Evolutionary conservation across 352 stramenopile species (phyloP).

Genomic region (Pelagophyceae sp.): DNA sequence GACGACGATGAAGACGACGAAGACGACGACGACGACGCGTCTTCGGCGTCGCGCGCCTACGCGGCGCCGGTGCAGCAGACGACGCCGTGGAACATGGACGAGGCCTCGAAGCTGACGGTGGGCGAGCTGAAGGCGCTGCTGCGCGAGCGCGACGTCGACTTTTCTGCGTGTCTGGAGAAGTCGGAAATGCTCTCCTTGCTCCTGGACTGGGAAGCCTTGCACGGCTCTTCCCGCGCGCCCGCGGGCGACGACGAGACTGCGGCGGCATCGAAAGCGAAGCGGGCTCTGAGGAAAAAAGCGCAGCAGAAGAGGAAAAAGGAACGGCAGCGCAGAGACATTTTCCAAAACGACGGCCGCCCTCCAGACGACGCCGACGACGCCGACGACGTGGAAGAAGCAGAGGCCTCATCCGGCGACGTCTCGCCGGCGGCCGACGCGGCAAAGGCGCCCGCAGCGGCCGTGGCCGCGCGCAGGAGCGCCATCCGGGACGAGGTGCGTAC

Average conservation of each 20-base stretch:
- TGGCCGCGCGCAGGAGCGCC: no score
- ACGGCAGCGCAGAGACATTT: background rate
- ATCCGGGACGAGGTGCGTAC: no score
- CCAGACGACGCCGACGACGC: background rate
- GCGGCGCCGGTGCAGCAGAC: no score
- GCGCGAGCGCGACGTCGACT: slow-evolving; percentile 14
- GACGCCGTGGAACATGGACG: background rate
- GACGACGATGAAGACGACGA: background rate
- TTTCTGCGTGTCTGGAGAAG: slow-evolving; percentile 2
- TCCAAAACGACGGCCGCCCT: background rate
- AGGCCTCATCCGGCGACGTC: background rate
- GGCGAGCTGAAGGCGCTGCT: slow-evolving; percentile 6
- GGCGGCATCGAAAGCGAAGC: background rate
- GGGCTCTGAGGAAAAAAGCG: slow-evolving; percentile 11
- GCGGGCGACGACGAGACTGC: background rate
- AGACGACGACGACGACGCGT: background rate
- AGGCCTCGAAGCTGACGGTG: background rate
- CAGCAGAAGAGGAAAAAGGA: slow-evolving; percentile 16
- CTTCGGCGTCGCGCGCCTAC: background rate
- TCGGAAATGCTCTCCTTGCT: slow-evolving; percentile 1
- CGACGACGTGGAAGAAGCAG: background rate
- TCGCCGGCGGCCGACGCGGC: background rate
- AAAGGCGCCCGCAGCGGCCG: background rate
- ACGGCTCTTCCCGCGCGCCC: background rate
- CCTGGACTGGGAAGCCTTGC: background rate